These are phyloP conservation scores for Ogataea ganodermae DNA, from an alignment of 805 yeast species.

Conservation along the genomic window DNA sequence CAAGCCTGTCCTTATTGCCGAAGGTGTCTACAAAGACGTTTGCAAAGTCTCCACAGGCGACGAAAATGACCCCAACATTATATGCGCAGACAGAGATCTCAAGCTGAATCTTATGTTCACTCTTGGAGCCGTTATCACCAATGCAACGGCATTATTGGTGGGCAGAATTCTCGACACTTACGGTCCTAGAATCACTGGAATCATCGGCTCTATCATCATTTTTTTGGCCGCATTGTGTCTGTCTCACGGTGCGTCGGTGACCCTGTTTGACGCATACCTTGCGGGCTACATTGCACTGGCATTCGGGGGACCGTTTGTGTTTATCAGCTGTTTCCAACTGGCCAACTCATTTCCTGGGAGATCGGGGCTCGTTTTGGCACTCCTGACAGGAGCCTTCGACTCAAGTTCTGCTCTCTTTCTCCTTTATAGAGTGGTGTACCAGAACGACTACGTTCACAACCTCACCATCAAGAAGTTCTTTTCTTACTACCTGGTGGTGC, in stretches of 20 bases:
- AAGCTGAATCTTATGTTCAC: constrained; percentile 83
- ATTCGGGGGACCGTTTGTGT: constrained; percentile 91
- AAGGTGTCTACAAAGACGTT: constrained; percentile 69
- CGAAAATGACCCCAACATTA: neutral
- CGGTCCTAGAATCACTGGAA: constrained; percentile 82
- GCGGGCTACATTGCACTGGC: constrained; percentile 77
- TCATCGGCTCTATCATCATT: constrained; percentile 66
- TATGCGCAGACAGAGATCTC: constrained; percentile 78
- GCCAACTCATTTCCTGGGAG: constrained; percentile 83
- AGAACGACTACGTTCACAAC: constrained; percentile 36
- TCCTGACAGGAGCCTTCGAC: constrained; percentile 92
- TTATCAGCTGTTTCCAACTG: constrained; percentile 85
- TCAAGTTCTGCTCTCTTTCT: constrained; percentile 87
- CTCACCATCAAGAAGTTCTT: constrained; percentile 63
- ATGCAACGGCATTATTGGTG: constrained; percentile 77
- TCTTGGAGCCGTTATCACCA: constrained; percentile 82
- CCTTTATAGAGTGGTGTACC: constrained; percentile 67
- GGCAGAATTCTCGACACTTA: constrained; percentile 75
- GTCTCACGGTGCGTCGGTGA: constrained; percentile 26
- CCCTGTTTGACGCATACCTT: constrained; percentile 61
- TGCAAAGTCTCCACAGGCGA: constrained; percentile 43
- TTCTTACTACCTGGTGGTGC: constrained; percentile 67
- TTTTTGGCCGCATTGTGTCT: constrained; percentile 50
- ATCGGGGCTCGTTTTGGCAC: constrained; percentile 79
- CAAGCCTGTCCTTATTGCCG: constrained; percentile 75